Conservation (phyloP, 345 rosid species). For the Hibiscus tridactylites region DNA sequence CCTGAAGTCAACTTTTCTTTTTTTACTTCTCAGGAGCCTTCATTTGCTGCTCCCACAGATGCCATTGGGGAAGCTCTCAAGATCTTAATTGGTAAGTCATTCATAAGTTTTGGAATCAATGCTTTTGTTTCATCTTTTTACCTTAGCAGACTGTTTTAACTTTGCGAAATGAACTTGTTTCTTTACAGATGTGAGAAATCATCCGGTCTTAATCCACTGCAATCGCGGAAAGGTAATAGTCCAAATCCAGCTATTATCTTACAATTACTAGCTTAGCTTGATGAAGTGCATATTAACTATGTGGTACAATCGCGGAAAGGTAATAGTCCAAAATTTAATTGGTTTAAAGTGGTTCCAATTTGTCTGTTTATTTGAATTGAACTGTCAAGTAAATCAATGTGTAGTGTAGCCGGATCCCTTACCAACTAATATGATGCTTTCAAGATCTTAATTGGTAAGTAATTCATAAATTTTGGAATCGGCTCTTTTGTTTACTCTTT, state of each 20-base stretch:
- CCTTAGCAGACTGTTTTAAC: not conserved
- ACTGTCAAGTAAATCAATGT: too few species aligned
- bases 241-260: not conserved
- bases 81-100: slow-evolving; percentile 53
- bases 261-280: not conserved
- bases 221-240: slow-evolving; percentile 68
- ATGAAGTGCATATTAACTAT: not conserved
- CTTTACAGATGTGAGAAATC: slow-evolving; percentile 52
- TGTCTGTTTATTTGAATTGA: not conserved
- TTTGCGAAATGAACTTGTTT: not conserved
- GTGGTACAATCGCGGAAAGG: not conserved
- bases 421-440: too few species aligned
- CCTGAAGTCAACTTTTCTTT: too few species aligned
- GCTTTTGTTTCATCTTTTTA: not conserved
- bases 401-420: too few species aligned
- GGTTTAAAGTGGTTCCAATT: too few species aligned
- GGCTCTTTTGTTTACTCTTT: too few species aligned
- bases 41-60: slow-evolving; percentile 39
- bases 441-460: too few species aligned
- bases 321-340: too few species aligned
- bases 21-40: slow-evolving; percentile 54
- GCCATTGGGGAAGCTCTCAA: slow-evolving; percentile 54
- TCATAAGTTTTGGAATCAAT: not conserved
- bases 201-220: slow-evolving; percentile 83
- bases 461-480: too few species aligned